Evolutionary conservation across 495 filamentous ascomycete genomes (phyloP).

Genomic region (Articulospora tetracladia): DNA sequence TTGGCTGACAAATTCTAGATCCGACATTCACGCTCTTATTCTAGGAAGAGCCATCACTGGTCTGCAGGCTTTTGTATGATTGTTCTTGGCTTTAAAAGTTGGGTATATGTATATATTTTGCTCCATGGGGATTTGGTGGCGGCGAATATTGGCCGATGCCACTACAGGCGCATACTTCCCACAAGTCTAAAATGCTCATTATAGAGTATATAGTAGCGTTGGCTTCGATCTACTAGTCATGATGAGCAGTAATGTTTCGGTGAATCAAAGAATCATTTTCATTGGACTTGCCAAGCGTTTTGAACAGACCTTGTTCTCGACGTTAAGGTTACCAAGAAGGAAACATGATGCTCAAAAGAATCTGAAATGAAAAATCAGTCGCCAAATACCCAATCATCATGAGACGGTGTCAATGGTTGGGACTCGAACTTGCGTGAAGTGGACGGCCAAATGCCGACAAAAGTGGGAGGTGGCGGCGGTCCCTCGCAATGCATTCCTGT

Average conservation of each 20-base stretch:
- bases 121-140: too few relatives aligned
- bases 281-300: not conserved
- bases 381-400: too few relatives aligned
- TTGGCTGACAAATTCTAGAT: slow-evolving; percentile 35
- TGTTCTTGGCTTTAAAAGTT: not conserved
- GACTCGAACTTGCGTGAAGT: not conserved
- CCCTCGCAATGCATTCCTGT: not conserved
- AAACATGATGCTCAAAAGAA: not conserved
- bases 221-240: not conserved
- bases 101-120: slow-evolving; percentile 1
- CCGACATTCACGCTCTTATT: slow-evolving; percentile 36
- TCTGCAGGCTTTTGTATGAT: slow-evolving; percentile 52
- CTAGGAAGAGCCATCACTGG: slow-evolving; percentile 61
- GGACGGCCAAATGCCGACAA: not conserved
- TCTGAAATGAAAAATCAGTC: too few relatives aligned
- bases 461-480: not conserved
- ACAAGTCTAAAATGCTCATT: not conserved
- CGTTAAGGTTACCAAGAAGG: not conserved
- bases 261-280: not conserved
- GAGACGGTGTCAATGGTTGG: too few relatives aligned
- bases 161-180: too few relatives aligned
- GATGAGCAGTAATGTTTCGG: not conserved
- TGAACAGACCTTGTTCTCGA: not conserved
- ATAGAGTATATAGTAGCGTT: not conserved
- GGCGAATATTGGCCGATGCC: too few relatives aligned